These are phyloP conservation scores for Pseudonectria foliicola DNA, from an alignment of 2,329 filamentous ascomycete species.

Conservation along the genomic window DNA sequence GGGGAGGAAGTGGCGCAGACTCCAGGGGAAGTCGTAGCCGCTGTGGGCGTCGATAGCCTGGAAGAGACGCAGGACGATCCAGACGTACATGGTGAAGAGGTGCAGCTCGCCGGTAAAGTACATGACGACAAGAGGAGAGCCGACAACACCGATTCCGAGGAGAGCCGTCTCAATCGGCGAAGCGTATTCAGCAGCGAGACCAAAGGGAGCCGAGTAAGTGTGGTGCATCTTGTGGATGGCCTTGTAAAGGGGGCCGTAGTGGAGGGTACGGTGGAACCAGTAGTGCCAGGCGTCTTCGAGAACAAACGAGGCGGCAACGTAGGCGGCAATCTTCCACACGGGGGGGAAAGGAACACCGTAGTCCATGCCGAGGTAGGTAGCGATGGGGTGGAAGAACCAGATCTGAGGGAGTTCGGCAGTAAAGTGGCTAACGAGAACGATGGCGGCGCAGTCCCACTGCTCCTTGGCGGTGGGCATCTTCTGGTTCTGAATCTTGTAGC, in stretches of 20 bases:
- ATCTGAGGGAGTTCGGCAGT: conserved; percentile 98
- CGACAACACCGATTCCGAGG: conserved; percentile 79
- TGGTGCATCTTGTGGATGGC: conserved; percentile 98
- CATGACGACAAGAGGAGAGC: conserved; percentile 76
- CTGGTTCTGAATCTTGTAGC: conserved; percentile 85
- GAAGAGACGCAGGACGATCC: conserved; percentile 89
- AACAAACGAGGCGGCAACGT: conserved; percentile 91
- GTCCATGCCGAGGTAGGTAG: conserved; percentile 82
- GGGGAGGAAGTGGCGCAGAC: conserved; percentile 86
- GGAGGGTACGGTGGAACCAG: conserved; percentile 86
- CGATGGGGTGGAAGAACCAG: conserved; percentile 97
- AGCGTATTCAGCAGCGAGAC: conserved; percentile 92
- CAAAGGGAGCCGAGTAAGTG: conserved; percentile 96
- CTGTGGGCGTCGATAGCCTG: conserved; percentile 97
- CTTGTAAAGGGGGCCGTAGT: conserved; percentile 94
- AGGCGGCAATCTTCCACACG: conserved; percentile 76
- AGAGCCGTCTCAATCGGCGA: conserved; percentile 97
- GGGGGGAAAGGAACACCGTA: conserved; percentile 87
- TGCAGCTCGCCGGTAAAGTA: conserved; percentile 80
- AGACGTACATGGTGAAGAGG: conserved; percentile 94
- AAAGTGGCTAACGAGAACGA: conserved; percentile 92
- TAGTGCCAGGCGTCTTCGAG: conserved; percentile 98
- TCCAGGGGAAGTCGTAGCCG: conserved; percentile 98
- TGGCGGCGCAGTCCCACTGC: conserved; percentile 88
- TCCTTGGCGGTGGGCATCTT: conserved; percentile 91